Evolutionary conservation across 306 rosid species (phyloP).

Genomic region (Trifolium fragiferum): DNA sequence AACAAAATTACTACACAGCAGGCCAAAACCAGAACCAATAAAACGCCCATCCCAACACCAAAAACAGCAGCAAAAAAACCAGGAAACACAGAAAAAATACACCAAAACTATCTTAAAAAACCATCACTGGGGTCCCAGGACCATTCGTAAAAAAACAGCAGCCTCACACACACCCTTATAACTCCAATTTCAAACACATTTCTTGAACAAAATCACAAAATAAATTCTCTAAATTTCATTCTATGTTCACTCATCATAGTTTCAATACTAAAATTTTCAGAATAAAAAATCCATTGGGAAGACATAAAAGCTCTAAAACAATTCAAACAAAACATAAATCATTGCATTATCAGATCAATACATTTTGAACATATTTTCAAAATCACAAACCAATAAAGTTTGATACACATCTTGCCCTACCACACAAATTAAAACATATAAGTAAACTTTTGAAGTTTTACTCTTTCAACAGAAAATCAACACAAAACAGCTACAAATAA

Average conservation of each 20-base stretch:
- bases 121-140: no score
- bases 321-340: constrained; percentile 54
- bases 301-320: constrained; percentile 61
- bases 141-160: no score
- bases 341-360: neutral
- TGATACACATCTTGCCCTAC: neutral
- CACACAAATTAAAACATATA: constrained; percentile 1
- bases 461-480: no score
- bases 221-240: constrained; percentile 41
- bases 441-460: neutral
- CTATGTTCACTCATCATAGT: constrained; percentile 30
- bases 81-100: no score
- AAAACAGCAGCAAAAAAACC: no score
- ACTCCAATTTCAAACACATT: neutral
- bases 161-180: neutral
- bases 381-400: constrained; percentile 6
- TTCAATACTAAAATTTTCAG: neutral
- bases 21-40: no score
- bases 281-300: constrained; percentile 62
- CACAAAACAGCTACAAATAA: no score
- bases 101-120: no score
- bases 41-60: no score
- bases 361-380: constrained; percentile 17
- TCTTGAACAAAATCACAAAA: constrained; percentile 19
- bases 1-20: no score